Conservation (phyloP, 164 flowering plant species). For the Hamamelis virginiana region DNA sequence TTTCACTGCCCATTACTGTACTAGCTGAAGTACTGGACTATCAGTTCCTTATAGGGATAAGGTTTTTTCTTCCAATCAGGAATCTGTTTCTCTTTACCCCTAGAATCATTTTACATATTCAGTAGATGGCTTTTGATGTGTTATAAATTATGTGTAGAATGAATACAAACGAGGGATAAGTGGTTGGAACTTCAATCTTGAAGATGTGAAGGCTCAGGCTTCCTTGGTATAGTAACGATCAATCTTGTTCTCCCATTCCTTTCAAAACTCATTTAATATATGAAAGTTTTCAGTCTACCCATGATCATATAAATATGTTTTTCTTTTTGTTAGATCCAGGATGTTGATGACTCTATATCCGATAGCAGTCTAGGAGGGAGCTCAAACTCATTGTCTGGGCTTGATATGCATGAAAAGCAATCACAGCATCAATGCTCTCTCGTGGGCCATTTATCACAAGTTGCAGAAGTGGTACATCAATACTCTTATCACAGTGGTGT, state of each 20-base stretch:
- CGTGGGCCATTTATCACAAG: constrained; percentile 16
- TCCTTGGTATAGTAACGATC: constrained; percentile 54
- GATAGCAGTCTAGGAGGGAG: constrained; percentile 43
- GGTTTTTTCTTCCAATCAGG: background rate
- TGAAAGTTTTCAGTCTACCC: background rate
- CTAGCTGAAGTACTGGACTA: background rate
- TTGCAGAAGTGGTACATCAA: constrained; percentile 35
- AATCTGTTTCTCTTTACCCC: background rate
- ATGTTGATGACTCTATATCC: constrained; percentile 47
- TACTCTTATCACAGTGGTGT: constrained; percentile 1
- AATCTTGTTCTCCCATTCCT: background rate
- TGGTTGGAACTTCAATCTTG: constrained; percentile 91
- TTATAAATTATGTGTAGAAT: constrained; percentile 39
- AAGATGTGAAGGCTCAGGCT: constrained; percentile 89
- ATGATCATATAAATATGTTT: constrained; percentile 4
- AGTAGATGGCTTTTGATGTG: background rate
- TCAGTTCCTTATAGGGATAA: background rate
- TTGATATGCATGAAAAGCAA: constrained; percentile 33
- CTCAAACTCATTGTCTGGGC: constrained; percentile 33
- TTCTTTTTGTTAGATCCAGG: constrained; percentile 58
- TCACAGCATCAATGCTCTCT: constrained; percentile 14
- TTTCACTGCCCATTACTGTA: background rate
- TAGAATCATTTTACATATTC: background rate
- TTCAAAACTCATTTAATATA: background rate
- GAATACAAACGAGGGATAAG: constrained; percentile 98